phyloP scores from a whole-genome alignment of 2,329 filamentous ascomycete species.

The Calonectria pseudoreteaudii region DNA sequence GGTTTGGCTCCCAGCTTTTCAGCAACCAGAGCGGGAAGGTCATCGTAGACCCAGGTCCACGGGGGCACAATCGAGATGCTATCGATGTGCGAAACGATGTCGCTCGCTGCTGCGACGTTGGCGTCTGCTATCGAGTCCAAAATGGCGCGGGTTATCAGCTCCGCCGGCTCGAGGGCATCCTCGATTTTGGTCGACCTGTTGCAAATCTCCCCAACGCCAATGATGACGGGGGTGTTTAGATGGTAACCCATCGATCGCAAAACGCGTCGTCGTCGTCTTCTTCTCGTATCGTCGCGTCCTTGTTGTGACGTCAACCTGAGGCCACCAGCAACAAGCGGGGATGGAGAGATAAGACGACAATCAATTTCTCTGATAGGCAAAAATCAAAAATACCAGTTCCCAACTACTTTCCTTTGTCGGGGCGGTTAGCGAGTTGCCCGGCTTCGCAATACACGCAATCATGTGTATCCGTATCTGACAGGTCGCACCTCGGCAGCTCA shows the following conservation, averaged over 20 bases:
- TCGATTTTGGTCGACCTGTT: constrained; percentile 61
- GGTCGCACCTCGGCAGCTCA: background rate
- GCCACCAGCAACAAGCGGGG: too few relatives aligned
- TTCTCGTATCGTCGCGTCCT: too few relatives aligned
- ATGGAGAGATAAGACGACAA: background rate
- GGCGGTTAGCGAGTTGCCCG: background rate
- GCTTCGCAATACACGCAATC: background rate
- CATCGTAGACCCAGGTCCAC: constrained; percentile 75
- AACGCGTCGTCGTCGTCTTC: background rate
- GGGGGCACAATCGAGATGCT: constrained; percentile 70
- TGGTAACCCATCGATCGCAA: background rate
- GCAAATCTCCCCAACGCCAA: constrained; percentile 72
- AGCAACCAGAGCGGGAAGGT: constrained; percentile 67
- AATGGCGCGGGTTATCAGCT: constrained; percentile 70
- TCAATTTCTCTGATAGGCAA: background rate
- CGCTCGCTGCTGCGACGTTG: constrained; percentile 36
- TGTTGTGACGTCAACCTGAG: background rate
- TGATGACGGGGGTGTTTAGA: constrained; percentile 61
- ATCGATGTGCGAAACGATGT: constrained; percentile 54
- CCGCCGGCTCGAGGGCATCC: constrained; percentile 69
- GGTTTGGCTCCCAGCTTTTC: constrained; percentile 60
- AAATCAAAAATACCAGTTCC: background rate
- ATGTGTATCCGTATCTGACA: background rate
- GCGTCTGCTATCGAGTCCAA: constrained; percentile 61
- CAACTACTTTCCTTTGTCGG: background rate